Conservation (phyloP, 2,329 filamentous ascomycete species). For the Fusarium tjaetaba region DNA sequence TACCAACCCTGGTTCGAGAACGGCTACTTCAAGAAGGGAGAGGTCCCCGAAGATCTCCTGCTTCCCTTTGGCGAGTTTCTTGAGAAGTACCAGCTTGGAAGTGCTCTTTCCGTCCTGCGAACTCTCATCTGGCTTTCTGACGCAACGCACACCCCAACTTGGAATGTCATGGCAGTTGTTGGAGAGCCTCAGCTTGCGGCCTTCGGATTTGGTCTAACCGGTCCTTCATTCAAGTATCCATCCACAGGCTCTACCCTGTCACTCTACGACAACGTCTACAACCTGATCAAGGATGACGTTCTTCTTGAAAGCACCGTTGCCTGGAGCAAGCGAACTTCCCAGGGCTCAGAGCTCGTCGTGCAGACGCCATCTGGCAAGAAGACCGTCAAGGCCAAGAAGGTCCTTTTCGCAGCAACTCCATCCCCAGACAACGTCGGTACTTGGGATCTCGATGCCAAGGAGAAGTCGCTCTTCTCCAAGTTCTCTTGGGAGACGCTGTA, state of each 20-base stretch:
- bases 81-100: neutral
- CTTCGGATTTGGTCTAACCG: neutral
- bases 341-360: slow-evolving; percentile 7
- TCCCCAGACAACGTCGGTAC: slow-evolving; percentile 35
- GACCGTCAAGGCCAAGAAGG: slow-evolving; percentile 39
- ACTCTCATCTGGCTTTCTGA: slow-evolving; percentile 23
- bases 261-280: slow-evolving; percentile 10
- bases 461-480: slow-evolving; percentile 41
- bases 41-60: slow-evolving; percentile 10
- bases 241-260: slow-evolving; percentile 18
- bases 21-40: slow-evolving; percentile 20
- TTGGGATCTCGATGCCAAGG: slow-evolving; percentile 41
- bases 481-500: slow-evolving; percentile 37
- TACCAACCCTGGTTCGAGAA: slow-evolving; percentile 31
- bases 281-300: slow-evolving; percentile 12
- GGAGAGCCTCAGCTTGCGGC: slow-evolving; percentile 22
- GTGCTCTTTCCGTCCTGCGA: slow-evolving; percentile 2
- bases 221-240: slow-evolving; percentile 19
- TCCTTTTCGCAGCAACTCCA: slow-evolving; percentile 44
- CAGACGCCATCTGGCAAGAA: slow-evolving; percentile 20
- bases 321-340: neutral
- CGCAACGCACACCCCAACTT: slow-evolving; percentile 8
- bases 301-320: slow-evolving; percentile 20
- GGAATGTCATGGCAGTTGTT: slow-evolving; percentile 25
- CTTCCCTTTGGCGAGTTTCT: slow-evolving; percentile 26